Conservation (phyloP, 306 rosid species). For the Oxytropis ochrocephala region DNA sequence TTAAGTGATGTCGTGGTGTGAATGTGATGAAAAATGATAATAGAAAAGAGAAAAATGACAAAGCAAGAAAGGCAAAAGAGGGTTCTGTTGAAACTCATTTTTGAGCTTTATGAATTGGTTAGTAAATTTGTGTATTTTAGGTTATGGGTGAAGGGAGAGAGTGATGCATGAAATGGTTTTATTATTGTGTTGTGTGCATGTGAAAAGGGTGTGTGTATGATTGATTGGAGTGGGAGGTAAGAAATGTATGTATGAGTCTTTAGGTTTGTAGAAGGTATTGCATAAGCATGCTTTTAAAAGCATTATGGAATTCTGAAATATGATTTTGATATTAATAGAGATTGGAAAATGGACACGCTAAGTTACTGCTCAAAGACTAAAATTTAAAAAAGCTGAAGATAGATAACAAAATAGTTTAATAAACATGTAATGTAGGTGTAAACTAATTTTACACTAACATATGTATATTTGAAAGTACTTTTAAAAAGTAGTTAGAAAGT, state of each 20-base stretch:
- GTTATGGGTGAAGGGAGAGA: background rate
- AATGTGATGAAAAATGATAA: conserved; percentile 18
- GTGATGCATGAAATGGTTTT: background rate
- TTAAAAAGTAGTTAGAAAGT: too few species aligned
- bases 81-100: conserved; percentile 42
- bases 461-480: too few species aligned
- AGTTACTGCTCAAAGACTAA: conserved; percentile 1
- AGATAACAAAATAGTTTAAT: background rate
- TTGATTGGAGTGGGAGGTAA: conserved; percentile 47
- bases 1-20: conserved; percentile 4
- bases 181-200: background rate
- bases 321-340: conserved; percentile 7
- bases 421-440: too few species aligned
- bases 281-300: conserved; percentile 13
- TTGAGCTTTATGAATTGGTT: background rate
- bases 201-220: conserved; percentile 3
- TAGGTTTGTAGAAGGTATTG: background rate
- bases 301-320: background rate
- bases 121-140: conserved; percentile 4
- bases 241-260: conserved; percentile 30
- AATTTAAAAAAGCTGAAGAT: background rate
- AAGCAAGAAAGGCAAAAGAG: conserved; percentile 42
- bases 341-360: conserved; percentile 42
- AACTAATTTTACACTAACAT: too few species aligned
- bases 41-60: conserved; percentile 38